Conservation (phyloP, 2,329 filamentous ascomycete species). For the Xylaria sp. region DNA sequence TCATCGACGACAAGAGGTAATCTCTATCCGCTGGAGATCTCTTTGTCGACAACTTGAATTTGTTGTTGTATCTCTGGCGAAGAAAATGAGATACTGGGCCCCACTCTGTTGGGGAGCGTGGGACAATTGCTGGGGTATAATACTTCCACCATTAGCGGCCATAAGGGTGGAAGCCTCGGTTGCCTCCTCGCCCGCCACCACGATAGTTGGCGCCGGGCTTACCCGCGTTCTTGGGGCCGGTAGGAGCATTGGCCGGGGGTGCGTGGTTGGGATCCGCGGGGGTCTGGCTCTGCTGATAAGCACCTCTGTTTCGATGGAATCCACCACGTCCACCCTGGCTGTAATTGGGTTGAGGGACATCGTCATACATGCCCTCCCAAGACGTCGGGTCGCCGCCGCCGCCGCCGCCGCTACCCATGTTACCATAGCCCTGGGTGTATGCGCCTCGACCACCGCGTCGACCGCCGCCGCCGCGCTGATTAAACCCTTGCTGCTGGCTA, state of each 20-base stretch:
- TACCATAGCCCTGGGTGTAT: constrained; percentile 52
- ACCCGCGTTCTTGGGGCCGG: constrained; percentile 94
- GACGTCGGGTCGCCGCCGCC: constrained; percentile 74
- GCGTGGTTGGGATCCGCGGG: constrained; percentile 64
- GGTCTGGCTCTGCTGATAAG: constrained; percentile 51
- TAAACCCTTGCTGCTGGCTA: constrained; percentile 45
- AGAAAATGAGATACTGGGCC: not conserved
- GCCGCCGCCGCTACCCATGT: constrained; percentile 56
- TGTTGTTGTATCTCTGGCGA: not conserved
- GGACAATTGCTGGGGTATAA: not conserved
- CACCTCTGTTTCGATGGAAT: constrained; percentile 52
- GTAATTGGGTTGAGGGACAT: constrained; percentile 84
- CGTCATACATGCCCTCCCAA: constrained; percentile 99
- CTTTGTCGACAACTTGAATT: constrained; percentile 12
- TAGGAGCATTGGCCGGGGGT: constrained; percentile 85
- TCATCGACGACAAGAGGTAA: not conserved
- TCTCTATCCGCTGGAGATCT: not conserved
- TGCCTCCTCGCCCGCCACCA: constrained; percentile 81
- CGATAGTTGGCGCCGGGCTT: constrained; percentile 93
- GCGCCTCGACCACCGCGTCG: constrained; percentile 48
- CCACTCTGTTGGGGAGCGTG: not conserved
- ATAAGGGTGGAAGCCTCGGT: constrained; percentile 85
- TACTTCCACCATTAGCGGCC: constrained; percentile 41
- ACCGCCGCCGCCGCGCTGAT: constrained; percentile 45
- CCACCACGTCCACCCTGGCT: constrained; percentile 57